Evolutionary conservation across 495 filamentous ascomycete species (phyloP).

Genomic region (Penicillium ucsense): DNA sequence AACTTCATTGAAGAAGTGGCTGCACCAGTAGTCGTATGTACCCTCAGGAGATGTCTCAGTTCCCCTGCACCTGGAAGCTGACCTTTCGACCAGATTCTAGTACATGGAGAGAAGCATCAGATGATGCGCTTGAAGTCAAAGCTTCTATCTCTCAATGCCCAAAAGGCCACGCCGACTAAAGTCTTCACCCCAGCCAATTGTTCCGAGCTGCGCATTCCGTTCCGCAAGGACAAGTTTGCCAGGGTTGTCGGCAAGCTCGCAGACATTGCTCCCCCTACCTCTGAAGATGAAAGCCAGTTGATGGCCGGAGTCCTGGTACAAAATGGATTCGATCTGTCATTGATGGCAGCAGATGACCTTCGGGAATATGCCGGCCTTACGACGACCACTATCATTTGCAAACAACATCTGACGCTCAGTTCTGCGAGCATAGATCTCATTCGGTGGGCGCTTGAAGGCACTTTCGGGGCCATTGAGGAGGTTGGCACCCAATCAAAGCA

Average conservation of each 20-base stretch:
- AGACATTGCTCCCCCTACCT: conserved; percentile 56
- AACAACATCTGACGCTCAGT: conserved; percentile 73
- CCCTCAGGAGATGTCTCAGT: not conserved
- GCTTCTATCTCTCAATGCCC: conserved; percentile 77
- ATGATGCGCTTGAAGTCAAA: conserved; percentile 97
- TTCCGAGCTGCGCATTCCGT: conserved; percentile 90
- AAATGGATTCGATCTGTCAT: conserved; percentile 88
- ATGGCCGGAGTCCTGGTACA: conserved; percentile 89
- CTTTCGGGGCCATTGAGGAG: conserved; percentile 80
- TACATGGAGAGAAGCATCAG: conserved; percentile 93
- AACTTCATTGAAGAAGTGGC: conserved; percentile 90
- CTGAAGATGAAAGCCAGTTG: conserved; percentile 41
- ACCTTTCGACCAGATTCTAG: conserved; percentile 56
- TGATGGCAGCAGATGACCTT: conserved; percentile 95
- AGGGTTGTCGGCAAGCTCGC: conserved; percentile 95
- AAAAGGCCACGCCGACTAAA: conserved; percentile 71
- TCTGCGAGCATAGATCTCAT: conserved; percentile 87
- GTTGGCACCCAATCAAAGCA: conserved; percentile 33
- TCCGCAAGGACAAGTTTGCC: conserved; percentile 89
- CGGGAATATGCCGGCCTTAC: conserved; percentile 91
- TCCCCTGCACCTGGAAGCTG: not conserved
- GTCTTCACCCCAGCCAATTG: conserved; percentile 90
- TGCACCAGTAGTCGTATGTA: conserved; percentile 81
- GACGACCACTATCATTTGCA: conserved; percentile 85
- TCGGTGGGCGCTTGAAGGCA: conserved; percentile 86